phyloP scores from a whole-genome alignment of 2,329 filamentous ascomycete species.

The Alternaria longipes region DNA sequence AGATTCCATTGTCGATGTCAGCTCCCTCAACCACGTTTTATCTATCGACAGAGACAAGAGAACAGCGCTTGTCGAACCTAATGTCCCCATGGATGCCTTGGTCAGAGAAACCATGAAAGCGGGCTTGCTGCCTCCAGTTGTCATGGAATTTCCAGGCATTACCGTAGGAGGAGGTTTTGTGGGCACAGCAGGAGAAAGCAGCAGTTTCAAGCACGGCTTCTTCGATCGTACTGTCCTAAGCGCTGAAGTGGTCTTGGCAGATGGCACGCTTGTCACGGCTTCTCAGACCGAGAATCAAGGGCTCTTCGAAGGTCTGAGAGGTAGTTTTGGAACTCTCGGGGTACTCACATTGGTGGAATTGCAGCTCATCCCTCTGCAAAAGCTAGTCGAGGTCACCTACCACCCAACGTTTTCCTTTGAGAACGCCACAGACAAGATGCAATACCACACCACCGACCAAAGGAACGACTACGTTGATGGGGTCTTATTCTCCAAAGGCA shows the following conservation, averaged over 20 bases:
- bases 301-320: constrained; percentile 67
- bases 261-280: constrained; percentile 63
- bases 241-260: constrained; percentile 70
- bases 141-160: constrained; percentile 77
- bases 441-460: constrained; percentile 53
- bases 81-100: constrained; percentile 72
- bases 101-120: constrained; percentile 64
- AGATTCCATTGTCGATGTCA: constrained; percentile 68
- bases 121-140: constrained; percentile 69
- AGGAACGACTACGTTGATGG: constrained; percentile 73
- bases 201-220: constrained; percentile 71
- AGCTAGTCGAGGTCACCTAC: constrained; percentile 70
- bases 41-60: constrained; percentile 61
- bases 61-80: constrained; percentile 72
- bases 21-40: constrained; percentile 69
- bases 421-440: constrained; percentile 59
- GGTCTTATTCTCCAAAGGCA: constrained; percentile 66
- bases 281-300: constrained; percentile 60
- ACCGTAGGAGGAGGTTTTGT: constrained; percentile 74
- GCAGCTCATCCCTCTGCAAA: constrained; percentile 61
- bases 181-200: constrained; percentile 73
- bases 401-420: constrained; percentile 62
- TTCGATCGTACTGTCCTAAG: constrained; percentile 71
- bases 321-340: constrained; percentile 68
- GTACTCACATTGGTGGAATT: constrained; percentile 69